Percentiles rank a stretch among this genome's conserved stretches.
phyloP scores from a whole-genome alignment of 1,284 basidiomycete species.

The Pseudozyma sp. region DNA sequence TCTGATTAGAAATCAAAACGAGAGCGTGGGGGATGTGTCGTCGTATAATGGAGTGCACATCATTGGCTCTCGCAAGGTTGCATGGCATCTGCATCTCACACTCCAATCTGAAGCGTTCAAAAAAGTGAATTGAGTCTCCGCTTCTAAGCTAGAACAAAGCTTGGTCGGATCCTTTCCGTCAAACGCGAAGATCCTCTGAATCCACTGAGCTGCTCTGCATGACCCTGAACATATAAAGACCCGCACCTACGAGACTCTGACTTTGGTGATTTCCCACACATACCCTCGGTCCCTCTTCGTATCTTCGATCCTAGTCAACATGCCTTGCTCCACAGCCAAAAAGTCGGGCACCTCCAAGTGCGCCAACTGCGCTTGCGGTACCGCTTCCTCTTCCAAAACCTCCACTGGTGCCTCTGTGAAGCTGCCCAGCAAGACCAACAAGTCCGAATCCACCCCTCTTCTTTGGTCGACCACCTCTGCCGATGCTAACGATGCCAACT shows the following conservation, averaged over 20 bases:
- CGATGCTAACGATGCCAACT: conserved; percentile 12
- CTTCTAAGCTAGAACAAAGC: conserved; percentile 1
- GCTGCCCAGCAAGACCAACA: conserved; percentile 27
- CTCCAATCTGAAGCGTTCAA: no score
- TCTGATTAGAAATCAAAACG: not conserved
- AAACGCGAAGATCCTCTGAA: not conserved
- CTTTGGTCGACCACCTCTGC: conserved; percentile 39
- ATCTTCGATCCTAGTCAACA: conserved; percentile 1
- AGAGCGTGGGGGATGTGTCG: not conserved
- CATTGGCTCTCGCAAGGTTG: conserved; percentile 12
- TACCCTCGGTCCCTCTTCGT: not conserved
- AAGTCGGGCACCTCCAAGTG: conserved; percentile 21
- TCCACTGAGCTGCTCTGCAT: not conserved
- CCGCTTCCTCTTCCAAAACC: conserved; percentile 11
- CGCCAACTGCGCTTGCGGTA: conserved; percentile 42
- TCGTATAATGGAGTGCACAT: conserved; percentile 23
- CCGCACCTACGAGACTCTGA: no score
- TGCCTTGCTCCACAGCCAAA: conserved; percentile 44
- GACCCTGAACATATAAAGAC: not conserved
- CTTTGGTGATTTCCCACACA: not conserved
- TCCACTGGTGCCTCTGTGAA: conserved; percentile 27
- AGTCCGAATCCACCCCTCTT: conserved; percentile 45
- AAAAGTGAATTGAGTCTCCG: not conserved
- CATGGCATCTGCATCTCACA: not conserved
- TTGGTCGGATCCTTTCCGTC: conserved; percentile 7